Evolutionary conservation across 106 monocot genomes (phyloP), one percentile per base, ranked within the genome.

Genomic region (Allium fistulosum): DNA sequence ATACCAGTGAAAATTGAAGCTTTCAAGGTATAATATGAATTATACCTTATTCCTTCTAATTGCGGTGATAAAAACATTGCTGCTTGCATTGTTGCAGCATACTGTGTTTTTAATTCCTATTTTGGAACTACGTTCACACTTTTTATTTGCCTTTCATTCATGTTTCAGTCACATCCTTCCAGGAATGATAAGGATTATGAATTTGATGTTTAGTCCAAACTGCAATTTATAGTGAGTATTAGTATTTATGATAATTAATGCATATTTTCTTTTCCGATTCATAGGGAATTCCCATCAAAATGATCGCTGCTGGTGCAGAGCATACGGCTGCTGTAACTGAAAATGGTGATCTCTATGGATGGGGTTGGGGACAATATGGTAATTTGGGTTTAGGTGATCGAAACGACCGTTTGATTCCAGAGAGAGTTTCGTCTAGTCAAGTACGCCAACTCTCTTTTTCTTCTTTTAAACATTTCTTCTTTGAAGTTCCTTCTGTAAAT

Each of bases 351-450:
- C 88, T 96, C 46, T 96, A 91, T 73, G 91, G 95, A 71, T 96
- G 95, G 95, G 95, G 95, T 9, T 96, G 95, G 95, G 95, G 95
- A 60, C 91, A 83, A 16, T 96, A 96, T 80, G 95, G 95, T 13
- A 96, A 96, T 73, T 85, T 96, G 74, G 95, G 95, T 55, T 69
- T 96, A 63, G 95, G 95, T 74, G 95, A 96, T 61, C 80, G 91
- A 70, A 79, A 84, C 60, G 95, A 96, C 60, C 95, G 91, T 55
- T 49, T 91, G 48, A 65, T 91, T 14, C 95, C 95, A 68, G 91
- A 91, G 75, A 91, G 85, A 69, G 91, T 91, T 70, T 73, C 77
- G 57, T 68, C 68, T 53, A 65, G 74, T 60, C 72, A 86, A 76
- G 91, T 91, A 96, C 48, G 75, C 66, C 18, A 48, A 15, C 9